Evolutionary conservation across 768 basidiomycete genomes (phyloP), one percentile per base, ranked within the genome.

Genomic region (Pisolithus orientalis): DNA sequence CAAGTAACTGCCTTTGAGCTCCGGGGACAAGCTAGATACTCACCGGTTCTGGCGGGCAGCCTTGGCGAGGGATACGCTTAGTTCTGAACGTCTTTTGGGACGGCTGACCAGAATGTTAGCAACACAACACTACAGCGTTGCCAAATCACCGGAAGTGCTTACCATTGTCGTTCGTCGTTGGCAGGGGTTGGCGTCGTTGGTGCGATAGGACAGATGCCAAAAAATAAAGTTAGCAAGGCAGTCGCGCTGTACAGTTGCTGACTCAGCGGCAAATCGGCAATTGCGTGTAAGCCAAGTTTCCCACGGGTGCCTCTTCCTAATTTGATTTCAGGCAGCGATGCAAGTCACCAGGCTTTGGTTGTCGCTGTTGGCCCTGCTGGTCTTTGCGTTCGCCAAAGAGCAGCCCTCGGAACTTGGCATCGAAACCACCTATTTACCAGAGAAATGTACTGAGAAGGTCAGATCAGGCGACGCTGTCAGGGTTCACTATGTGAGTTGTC

Each of bases 81-180:
- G 89, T 94, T 69, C 90, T 82, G 83, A 97, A 97, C 53, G 92
- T 83, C 78, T 99, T 99, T 85, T 97, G 92, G 70, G 95, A 97
- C 74, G 95, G 95, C 95, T 97, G 72, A 44, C 4, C 37, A 52
- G 55, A 14, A 31, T 13, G 37, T 10, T 16, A 49, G 64, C 39
- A 11, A 34, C 11, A 34, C 11, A 13, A 34, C 34, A 34, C 5
- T 66, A 51, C 39, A 21, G 21, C 21, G 21, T 1, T 21, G 21
- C 21, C 21, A 21, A 21, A 50, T 25, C 31, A 7, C 16, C 28
- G 29, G 14, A 13, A 29, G 40, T 10, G 53, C 78, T 60, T 70
- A 79, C 77, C 80, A 83, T 80, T 34, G 34, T 34, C 11, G 63
- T 68, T 63, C 65, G 71, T 68, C 58, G 71, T 71, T 66, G 68